Base-by-base conservation (phyloP, 768 basidiomycete genomes). In the Suillus clintonianus region DNA sequence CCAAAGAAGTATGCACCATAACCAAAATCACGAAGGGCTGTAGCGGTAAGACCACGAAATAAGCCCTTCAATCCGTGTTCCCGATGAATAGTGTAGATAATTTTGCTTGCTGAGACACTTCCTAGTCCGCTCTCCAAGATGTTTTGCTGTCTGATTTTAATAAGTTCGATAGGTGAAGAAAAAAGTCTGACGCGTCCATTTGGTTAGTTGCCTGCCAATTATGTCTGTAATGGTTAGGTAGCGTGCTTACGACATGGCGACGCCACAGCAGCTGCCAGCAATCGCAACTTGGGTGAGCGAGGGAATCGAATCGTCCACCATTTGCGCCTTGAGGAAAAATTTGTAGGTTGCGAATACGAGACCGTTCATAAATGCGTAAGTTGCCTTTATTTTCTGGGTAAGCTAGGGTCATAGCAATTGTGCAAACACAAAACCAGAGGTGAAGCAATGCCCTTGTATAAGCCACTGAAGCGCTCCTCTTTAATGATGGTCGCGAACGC, bases 1-100 rank as follows among this genome's bases (percentile, higher is more conserved):
- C 89, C 84, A 61, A 83, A 79, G 73, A 97, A 97, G 76, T 97
- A 97, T 2, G 90, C 86, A 8, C 94, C 95, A 70, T 91, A 97
- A 2, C 89, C 93, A 10, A 82, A 79, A 73, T 97, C 95, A 39
- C 95, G 79, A 42, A 94, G 71, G 1, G 88, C 87, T 0, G 94
- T 96, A 0, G 87, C 84, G 1, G 83, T 79, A 55, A 91, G 77
- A 0, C 95, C 95, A 5, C 94, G 86, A 74, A 91, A 97, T 7
- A 96, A 75, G 0, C 90, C 92, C 54, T 78, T 72, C 15, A 91
- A 22, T 1, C 92, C 92, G 24, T 82, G 77, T 56, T 78, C 76
- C 51, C 76, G 78, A 55, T 87, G 78, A 32, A 95, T 87, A 57
- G 81, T 74, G 48, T 79, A 72, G 4, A 86, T 82, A n/a, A 95